phyloP scores from a whole-genome alignment of 2,329 filamentous ascomycete species.

The Dactylellina leptospora region DNA sequence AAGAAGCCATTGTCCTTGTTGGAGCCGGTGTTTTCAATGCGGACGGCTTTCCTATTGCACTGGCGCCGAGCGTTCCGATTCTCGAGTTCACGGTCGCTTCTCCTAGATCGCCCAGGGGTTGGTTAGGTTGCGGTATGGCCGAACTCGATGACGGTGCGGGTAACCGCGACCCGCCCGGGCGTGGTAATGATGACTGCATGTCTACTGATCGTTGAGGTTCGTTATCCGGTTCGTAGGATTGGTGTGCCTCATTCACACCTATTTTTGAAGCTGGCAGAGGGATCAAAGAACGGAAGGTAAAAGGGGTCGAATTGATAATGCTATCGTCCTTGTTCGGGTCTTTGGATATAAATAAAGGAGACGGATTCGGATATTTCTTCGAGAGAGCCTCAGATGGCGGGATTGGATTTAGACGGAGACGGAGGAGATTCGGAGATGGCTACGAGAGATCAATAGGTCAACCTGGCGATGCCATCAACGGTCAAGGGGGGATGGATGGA shows the following conservation, averaged over 20 bases:
- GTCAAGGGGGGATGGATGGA: neutral
- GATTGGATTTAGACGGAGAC: slow-evolving; percentile 15
- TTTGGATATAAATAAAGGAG: slow-evolving; percentile 27
- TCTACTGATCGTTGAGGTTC: slow-evolving; percentile 15
- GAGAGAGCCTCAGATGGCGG: slow-evolving; percentile 14
- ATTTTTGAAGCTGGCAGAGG: slow-evolving; percentile 16
- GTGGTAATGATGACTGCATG: slow-evolving; percentile 50
- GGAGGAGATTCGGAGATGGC: slow-evolving; percentile 24
- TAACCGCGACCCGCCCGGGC: slow-evolving; percentile 52
- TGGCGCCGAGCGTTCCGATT: slow-evolving; percentile 23
- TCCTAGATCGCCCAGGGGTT: slow-evolving; percentile 36
- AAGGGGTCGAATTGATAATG: neutral
- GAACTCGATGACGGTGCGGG: slow-evolving; percentile 36
- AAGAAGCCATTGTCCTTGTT: slow-evolving; percentile 3
- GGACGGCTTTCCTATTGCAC: slow-evolving; percentile 33
- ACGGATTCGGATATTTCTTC: slow-evolving; percentile 30
- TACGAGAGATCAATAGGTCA: neutral
- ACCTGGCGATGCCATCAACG: neutral
- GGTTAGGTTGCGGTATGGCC: slow-evolving; percentile 12
- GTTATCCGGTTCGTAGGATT: neutral
- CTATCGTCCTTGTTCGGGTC: slow-evolving; percentile 15
- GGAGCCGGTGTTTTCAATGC: slow-evolving; percentile 28
- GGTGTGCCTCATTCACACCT: slow-evolving; percentile 39
- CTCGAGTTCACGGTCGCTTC: slow-evolving; percentile 47
- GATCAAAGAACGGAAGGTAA: slow-evolving; percentile 7